Evolutionary conservation across 164 flowering plant genomes (phyloP), one percentile per base, ranked within the genome.

Genomic region (Taxillus chinensis): DNA sequence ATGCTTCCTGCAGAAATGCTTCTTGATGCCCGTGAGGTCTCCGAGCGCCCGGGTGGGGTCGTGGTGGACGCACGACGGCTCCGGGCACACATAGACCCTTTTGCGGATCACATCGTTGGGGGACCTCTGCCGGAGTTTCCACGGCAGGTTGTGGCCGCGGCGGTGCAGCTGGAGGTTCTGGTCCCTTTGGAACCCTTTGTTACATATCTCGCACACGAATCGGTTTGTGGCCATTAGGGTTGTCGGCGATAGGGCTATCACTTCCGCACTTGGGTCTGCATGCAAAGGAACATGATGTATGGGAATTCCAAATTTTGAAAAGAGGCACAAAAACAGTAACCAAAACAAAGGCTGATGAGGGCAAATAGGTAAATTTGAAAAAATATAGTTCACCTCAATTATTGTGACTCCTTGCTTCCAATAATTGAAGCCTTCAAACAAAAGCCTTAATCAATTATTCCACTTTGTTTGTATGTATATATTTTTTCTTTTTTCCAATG

Each of bases 141-240:
- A 83, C n/a, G 88, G 88, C 37, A 83, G 77, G 46, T 83, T 83
- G 43, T 83, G 88, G 15, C 88, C 85, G 64, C 88, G 64, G 41
- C 85, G 49, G 66, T 83, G 88, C 16, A 83, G 56, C 57, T 83
- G 87, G 0, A 83, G 79, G 67, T 83, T 83, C 55, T 83, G 87
- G 57, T 83, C 87, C 40, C 87, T 75, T 48, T 81, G 87, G 61
- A 83, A 83, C 5, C 87, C 84, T 49, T 83, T 83, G 77, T 75
- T 75, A 73, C 87, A 83, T 1, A 81, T 78, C 67, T 81, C 85
- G 16, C 87, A 83, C 3, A 83, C 67, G 40, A 83, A 83, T 7
- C 85, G 49, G 67, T 83, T 81, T 16, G 78, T 81, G 0, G 88
- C 85, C 82, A 83, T 66, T 4, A 83, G 77, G 8, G 79, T 73